Percentiles rank a stretch among this genome's conserved stretches.
These are phyloP conservation scores for Apocynum venetum DNA, from an alignment of 257 asterid species.

Conservation along the genomic window DNA sequence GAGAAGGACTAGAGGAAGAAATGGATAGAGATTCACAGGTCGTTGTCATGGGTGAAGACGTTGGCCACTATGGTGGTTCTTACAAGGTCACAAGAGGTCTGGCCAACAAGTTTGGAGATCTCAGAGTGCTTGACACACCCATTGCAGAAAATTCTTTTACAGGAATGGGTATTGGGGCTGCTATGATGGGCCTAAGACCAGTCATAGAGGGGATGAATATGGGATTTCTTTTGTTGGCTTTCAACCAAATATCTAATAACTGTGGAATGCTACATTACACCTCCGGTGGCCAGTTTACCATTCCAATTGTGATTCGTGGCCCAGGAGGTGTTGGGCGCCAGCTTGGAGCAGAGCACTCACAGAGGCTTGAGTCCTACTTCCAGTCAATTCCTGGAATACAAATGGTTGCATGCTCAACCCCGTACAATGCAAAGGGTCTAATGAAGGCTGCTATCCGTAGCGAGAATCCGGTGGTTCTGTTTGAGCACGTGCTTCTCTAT, in stretches of 20 bases:
- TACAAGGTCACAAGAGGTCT: constrained; percentile 47
- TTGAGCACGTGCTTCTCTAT: constrained; percentile 54
- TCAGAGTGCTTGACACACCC: constrained; percentile 54
- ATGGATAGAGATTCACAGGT: constrained; percentile 55
- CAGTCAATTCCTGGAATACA: constrained; percentile 58
- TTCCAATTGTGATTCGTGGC: constrained; percentile 56
- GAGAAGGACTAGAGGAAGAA: constrained; percentile 56
- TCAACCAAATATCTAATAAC: constrained; percentile 56
- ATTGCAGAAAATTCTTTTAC: constrained; percentile 54
- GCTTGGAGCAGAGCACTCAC: constrained; percentile 59
- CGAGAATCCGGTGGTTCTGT: constrained; percentile 51
- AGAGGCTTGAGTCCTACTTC: constrained; percentile 53
- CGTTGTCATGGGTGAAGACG: constrained; percentile 51
- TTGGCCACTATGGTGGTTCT: constrained; percentile 57
- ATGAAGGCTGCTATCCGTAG: constrained; percentile 63
- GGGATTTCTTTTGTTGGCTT: constrained; percentile 52
- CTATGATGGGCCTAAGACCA: constrained; percentile 54
- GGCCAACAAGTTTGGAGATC: constrained; percentile 44
- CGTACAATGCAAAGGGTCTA: constrained; percentile 51
- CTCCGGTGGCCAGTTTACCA: constrained; percentile 54
- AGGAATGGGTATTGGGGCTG: constrained; percentile 56
- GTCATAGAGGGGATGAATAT: constrained; percentile 56
- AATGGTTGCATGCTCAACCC: constrained; percentile 56
- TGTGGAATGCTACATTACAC: constrained; percentile 62
- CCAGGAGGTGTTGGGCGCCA: constrained; percentile 65